phyloP scores from a whole-genome alignment of 371 early-diverging fungal species.

The Apophysomyces ossiformis region DNA sequence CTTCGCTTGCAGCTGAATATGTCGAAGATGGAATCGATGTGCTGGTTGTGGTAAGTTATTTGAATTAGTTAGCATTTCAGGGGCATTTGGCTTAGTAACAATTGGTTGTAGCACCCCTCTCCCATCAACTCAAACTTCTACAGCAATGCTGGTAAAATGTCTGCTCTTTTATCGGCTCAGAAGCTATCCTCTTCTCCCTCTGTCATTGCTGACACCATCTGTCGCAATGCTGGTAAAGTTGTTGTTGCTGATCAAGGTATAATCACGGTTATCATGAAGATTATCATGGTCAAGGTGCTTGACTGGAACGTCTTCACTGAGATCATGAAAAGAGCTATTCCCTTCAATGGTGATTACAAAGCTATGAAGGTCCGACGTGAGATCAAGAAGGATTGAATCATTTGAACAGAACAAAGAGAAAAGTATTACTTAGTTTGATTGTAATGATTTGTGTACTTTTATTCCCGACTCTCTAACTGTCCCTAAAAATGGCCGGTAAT shows the following conservation, averaged over 20 bases:
- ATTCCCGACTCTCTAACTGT: too few species aligned
- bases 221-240: conserved; percentile 60
- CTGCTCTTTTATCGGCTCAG: conserved; percentile 49
- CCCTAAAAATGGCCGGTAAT: too few species aligned
- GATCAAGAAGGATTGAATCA: conserved; percentile 22
- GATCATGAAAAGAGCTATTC: conserved; percentile 53
- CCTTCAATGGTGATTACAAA: conserved; percentile 57
- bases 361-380: conserved; percentile 52
- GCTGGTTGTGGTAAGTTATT: conserved; percentile 54
- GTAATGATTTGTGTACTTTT: not conserved
- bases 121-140: conserved; percentile 68
- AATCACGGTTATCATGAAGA: conserved; percentile 59
- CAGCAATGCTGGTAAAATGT: conserved; percentile 61
- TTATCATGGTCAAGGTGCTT: conserved; percentile 44
- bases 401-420: not conserved
- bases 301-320: conserved; percentile 60
- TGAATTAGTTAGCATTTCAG: not conserved
- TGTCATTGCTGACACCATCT: conserved; percentile 61
- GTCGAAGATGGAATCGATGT: conserved; percentile 61
- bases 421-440: not conserved
- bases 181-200: conserved; percentile 54
- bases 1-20: conserved; percentile 61
- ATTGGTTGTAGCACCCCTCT: conserved; percentile 53
- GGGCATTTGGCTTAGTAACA: not conserved
- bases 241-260: conserved; percentile 64